phyloP scores from a whole-genome alignment of 306 rosid genomes.

The Albizia julibrissin region DNA sequence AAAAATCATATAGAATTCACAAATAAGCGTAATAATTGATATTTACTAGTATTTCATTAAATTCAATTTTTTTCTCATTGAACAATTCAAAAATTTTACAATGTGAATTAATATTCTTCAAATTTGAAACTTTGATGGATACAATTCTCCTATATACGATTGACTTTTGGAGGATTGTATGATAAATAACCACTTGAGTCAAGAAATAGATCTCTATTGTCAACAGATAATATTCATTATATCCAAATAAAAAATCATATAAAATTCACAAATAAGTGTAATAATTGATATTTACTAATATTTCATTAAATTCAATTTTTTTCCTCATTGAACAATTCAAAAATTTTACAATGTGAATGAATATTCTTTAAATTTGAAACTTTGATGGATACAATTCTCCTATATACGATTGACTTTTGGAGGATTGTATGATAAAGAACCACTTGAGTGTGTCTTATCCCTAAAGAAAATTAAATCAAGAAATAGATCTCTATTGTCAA shows the following conservation, averaged over 20 bases:
- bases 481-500: too few relatives aligned
- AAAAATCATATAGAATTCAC: too few relatives aligned
- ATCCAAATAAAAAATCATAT: too few relatives aligned
- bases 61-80: neutral
- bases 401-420: constrained; percentile 36
- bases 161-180: neutral
- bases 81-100: neutral
- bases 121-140: neutral
- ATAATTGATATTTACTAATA: too few relatives aligned
- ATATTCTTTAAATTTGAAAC: neutral
- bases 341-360: neutral
- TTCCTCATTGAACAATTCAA: neutral
- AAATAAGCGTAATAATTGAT: neutral
- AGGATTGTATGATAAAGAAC: neutral
- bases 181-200: neutral
- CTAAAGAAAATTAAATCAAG: too few relatives aligned
- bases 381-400: neutral
- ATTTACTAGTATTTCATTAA: too few relatives aligned
- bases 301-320: neutral
- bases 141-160: constrained; percentile 36
- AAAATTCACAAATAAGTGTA: too few relatives aligned
- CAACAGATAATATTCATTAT: too few relatives aligned
- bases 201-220: too few relatives aligned
- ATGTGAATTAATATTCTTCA: neutral
- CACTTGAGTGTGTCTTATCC: neutral